Evolutionary conservation across 805 yeast species (phyloP).

Genomic region (Jamesozyma hellenica): DNA sequence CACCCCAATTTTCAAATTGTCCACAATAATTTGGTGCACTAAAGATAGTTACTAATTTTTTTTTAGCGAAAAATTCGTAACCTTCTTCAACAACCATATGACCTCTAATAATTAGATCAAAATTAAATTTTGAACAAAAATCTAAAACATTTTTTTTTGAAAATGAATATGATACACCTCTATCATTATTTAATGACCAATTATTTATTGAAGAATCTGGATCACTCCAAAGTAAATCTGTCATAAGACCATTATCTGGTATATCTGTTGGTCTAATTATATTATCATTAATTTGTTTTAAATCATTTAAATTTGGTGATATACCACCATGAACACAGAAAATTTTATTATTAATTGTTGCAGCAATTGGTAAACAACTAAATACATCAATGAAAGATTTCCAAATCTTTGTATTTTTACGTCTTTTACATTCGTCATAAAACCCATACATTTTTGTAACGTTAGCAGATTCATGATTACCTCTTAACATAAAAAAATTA

Average conservation of each 20-base stretch:
- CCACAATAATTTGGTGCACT: slow-evolving; percentile 82
- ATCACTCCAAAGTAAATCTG: slow-evolving; percentile 77
- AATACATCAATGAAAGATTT: slow-evolving; percentile 87
- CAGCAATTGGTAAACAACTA: slow-evolving; percentile 91
- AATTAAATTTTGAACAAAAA: slow-evolving; percentile 54
- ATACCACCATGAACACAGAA: slow-evolving; percentile 84
- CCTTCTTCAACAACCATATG: slow-evolving; percentile 91
- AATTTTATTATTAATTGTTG: slow-evolving; percentile 87
- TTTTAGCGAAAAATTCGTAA: slow-evolving; percentile 66
- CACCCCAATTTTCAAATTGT: slow-evolving; percentile 71
- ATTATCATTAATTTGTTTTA: slow-evolving; percentile 49
- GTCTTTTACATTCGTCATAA: slow-evolving; percentile 92
- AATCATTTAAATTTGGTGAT: slow-evolving; percentile 54
- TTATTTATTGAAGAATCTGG: slow-evolving; percentile 47
- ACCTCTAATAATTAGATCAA: slow-evolving; percentile 70
- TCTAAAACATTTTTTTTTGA: slow-evolving; percentile 58
- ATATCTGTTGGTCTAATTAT: slow-evolving; percentile 75
- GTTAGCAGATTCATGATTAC: slow-evolving; percentile 96
- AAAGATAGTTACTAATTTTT: slow-evolving; percentile 68
- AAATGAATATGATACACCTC: slow-evolving; percentile 75
- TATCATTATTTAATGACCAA: slow-evolving; percentile 64
- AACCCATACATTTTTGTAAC: slow-evolving; percentile 95
- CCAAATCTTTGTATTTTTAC: slow-evolving; percentile 88
- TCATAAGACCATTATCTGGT: slow-evolving; percentile 67
- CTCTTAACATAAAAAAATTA: slow-evolving; percentile 84